Base-by-base conservation (phyloP, 1,284 basidiomycete genomes). In the Waitea zeae region DNA sequence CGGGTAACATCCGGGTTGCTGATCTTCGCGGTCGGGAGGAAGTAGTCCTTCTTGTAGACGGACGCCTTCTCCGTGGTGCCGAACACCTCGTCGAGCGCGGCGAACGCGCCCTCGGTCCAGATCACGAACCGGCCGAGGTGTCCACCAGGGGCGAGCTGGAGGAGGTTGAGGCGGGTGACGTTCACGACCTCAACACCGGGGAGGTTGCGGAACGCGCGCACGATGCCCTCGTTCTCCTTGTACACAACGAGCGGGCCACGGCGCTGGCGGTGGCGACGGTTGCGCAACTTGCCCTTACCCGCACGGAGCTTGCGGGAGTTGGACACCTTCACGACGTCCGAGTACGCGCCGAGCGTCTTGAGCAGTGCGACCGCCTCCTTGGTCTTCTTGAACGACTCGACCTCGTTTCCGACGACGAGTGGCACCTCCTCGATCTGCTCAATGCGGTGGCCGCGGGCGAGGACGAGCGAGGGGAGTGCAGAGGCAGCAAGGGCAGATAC, bases 71-170 rank as follows among this genome's bases (percentile, higher is more conserved):
- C 87, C 51, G 81, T 83, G 44, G 88, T 92, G 38, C 88, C 93
- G 58, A 88, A 99, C 49, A 98, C 77, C 48, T 86, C 80, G 59
- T 98, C 95, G 39, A 99, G 82, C 44, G 83, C 71, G 42, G 65
- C 71, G 61, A 98, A 96, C 33, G 95, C 95, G 52, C 70, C 69
- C 67, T 96, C 86, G 41, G 95, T 98, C 93, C 93, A 99, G 71
- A 99, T 95, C 58, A 96, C 70, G 67, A 99, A 98, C 45, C 95
- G 87, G 44, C 95, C 95, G 43, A 99, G 76, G 61, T 98, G 95
- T 49, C 95, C 95, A 76, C 95, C 95, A 38, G 95, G 95, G 24
- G 95, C 95, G 56, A 99, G 87, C 65, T 97, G 92, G 56, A 99
- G 86, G 50, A 99, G 75, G 69, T 98, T 99, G 50, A 99, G 70